Conservation (phyloP, 805 yeast genomes). For the Zygoascus biomembranicola region DNA sequence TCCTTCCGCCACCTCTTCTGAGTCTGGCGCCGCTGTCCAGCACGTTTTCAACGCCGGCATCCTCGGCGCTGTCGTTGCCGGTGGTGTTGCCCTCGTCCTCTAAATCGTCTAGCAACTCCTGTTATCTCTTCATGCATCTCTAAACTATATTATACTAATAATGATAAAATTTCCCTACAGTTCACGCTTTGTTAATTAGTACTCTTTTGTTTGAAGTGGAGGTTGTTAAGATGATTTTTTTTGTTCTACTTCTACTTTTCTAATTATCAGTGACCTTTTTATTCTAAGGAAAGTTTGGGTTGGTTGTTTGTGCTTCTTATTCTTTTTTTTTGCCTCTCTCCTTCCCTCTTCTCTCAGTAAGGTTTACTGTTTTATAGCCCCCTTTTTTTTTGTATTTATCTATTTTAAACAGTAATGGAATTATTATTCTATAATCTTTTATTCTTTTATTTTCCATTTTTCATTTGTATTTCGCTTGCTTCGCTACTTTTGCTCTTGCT, state of each 20-base stretch:
- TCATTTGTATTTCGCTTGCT: background rate
- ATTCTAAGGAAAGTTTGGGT: background rate
- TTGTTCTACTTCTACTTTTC: background rate
- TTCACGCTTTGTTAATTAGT: background rate
- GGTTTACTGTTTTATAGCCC: background rate
- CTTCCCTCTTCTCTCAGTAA: background rate
- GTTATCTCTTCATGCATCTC: background rate
- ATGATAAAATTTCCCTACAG: background rate
- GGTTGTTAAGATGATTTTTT: background rate
- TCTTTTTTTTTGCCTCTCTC: background rate
- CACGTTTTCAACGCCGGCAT: conserved; percentile 31
- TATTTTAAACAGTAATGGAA: background rate
- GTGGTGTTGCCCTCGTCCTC: conserved; percentile 32
- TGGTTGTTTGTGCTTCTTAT: background rate
- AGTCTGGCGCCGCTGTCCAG: conserved; percentile 23
- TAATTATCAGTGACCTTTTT: background rate
- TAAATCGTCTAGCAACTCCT: conserved; percentile 15
- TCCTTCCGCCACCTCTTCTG: conserved; percentile 21
- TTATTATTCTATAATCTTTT: background rate
- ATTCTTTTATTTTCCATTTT: background rate
- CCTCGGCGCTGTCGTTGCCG: conserved; percentile 34
- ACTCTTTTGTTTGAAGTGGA: background rate
- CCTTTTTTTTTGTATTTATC: background rate
- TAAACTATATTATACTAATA: background rate
- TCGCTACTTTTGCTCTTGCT: too few relatives aligned